Evolutionary conservation across 75 land plant species (phyloP), one percentile per base, ranked within the genome.

Genomic region (Pinus tabuliformis): DNA sequence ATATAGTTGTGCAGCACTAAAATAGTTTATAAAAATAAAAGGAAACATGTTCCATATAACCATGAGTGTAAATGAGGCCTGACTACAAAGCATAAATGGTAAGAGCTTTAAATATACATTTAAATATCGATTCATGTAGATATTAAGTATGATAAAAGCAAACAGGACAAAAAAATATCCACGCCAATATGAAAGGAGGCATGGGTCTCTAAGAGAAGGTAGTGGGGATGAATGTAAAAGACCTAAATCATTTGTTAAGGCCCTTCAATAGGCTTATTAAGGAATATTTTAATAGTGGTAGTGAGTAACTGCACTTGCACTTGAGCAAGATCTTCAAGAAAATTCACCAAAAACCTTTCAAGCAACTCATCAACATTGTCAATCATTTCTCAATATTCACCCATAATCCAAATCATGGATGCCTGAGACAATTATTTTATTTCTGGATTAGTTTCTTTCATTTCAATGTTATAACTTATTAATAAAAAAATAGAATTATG

Each of bases 181-280:
- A 66, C 17, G 33, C 8, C 20, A 30, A 39, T 18, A 20, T 66
- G 22, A 39, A 66, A 66, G 45, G 71, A 39, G 12, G 45, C 30
- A 66, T 39, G 49, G 71, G 8, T n/a, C 30, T 42, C 49, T 42
- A 42, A 42, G 18, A 64, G 5, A 21, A 8, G 21, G 22, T 39
- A 42, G 49, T 36, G 3, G 22, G 49, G 14, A 59, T 33, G 24
- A 81, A 26, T 24, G 42, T 39, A n/a, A 73, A 39, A 6, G 22
- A 92, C 99, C 99, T 92, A 98, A 73, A 95, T 97, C 98, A 97
- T 97, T 77, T 95, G 99, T 75, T 97, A 96, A 57, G 99, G 99
- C 16, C 93, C 99, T 80, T 95, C 99, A 68, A 96, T 97, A 62
- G 99, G 99, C 79, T 97, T 97, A 85, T 97, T 97, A 15, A 97